Evolutionary conservation across 495 filamentous ascomycete species (phyloP).

Genomic region (Lasiosphaeria hispida): DNA sequence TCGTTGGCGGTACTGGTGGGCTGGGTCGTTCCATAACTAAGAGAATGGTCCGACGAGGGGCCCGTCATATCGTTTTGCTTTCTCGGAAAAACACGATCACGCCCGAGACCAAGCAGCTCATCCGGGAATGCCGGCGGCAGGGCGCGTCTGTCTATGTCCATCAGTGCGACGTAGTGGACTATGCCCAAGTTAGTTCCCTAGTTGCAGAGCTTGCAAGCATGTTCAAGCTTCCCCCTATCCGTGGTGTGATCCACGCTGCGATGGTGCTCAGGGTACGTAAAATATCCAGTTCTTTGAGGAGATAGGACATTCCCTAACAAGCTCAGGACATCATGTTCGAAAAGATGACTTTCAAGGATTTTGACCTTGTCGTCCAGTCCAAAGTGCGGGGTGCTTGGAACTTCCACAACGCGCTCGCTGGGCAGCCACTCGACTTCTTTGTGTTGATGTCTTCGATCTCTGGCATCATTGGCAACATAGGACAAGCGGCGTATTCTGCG

Average conservation of each 20-base stretch:
- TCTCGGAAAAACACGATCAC: too few relatives aligned
- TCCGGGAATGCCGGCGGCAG: too few relatives aligned
- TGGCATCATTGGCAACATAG: constrained; percentile 42
- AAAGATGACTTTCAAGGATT: constrained; percentile 35
- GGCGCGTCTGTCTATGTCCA: too few relatives aligned
- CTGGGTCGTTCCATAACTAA: constrained; percentile 37
- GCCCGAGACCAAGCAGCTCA: too few relatives aligned
- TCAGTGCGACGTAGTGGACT: too few relatives aligned
- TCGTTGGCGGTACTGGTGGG: constrained; percentile 45
- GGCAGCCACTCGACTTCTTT: constrained; percentile 50
- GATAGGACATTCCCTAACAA: too few relatives aligned
- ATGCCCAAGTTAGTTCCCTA: too few relatives aligned
- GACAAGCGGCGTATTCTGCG: constrained; percentile 49
- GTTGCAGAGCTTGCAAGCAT: too few relatives aligned
- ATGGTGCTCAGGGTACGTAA: too few relatives aligned
- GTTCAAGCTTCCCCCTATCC: too few relatives aligned
- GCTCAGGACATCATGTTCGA: constrained; percentile 39
- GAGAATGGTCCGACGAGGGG: constrained; percentile 37
- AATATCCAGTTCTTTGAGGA: too few relatives aligned
- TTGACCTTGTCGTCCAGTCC: constrained; percentile 28
- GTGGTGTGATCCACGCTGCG: constrained; percentile 51
- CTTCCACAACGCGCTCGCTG: constrained; percentile 37
- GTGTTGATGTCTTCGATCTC: constrained; percentile 48
- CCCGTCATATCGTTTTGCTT: constrained; percentile 27
- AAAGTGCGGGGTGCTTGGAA: constrained; percentile 43